phyloP scores from a whole-genome alignment of 371 early-diverging fungal genomes.

The Actinomortierella ambigua region DNA sequence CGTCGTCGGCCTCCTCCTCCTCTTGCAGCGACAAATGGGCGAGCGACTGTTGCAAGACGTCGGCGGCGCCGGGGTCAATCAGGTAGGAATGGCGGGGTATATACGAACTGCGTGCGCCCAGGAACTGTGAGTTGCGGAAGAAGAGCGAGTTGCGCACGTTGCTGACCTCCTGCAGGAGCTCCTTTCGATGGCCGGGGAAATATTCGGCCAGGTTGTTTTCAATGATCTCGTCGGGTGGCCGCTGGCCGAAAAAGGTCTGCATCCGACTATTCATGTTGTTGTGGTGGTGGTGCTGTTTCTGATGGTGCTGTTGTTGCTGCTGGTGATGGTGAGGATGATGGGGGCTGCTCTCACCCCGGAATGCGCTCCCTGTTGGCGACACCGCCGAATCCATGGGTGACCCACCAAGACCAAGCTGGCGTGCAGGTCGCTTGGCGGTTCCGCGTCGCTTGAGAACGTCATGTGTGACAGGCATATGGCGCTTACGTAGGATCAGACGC shows the following conservation, averaged over 20 bases:
- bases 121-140: slow-evolving; percentile 34
- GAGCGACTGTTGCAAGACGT: slow-evolving; percentile 32
- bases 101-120: slow-evolving; percentile 17
- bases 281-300: slow-evolving; percentile 5
- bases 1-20: slow-evolving; percentile 49
- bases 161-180: slow-evolving; percentile 41
- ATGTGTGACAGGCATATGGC: slow-evolving; percentile 68
- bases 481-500: slow-evolving; percentile 76
- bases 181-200: slow-evolving; percentile 71
- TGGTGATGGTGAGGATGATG: slow-evolving; percentile 1
- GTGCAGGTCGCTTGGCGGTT: slow-evolving; percentile 42
- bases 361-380: slow-evolving; percentile 24
- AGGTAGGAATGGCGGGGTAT: slow-evolving; percentile 38
- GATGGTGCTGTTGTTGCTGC: slow-evolving; percentile 10
- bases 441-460: slow-evolving; percentile 65
- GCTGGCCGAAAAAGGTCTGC: slow-evolving; percentile 84
- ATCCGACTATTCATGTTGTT: slow-evolving; percentile 29
- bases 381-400: slow-evolving; percentile 13
- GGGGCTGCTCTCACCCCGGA: slow-evolving; percentile 19
- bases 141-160: slow-evolving; percentile 35
- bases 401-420: slow-evolving; percentile 10
- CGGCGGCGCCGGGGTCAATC: slow-evolving; percentile 39
- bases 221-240: slow-evolving; percentile 92
- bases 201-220: slow-evolving; percentile 85
- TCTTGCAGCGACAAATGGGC: slow-evolving; percentile 49